These are phyloP conservation scores for Macadamia tetraphylla DNA, from an alignment of 164 flowering plant genomes.

Conservation along the genomic window DNA sequence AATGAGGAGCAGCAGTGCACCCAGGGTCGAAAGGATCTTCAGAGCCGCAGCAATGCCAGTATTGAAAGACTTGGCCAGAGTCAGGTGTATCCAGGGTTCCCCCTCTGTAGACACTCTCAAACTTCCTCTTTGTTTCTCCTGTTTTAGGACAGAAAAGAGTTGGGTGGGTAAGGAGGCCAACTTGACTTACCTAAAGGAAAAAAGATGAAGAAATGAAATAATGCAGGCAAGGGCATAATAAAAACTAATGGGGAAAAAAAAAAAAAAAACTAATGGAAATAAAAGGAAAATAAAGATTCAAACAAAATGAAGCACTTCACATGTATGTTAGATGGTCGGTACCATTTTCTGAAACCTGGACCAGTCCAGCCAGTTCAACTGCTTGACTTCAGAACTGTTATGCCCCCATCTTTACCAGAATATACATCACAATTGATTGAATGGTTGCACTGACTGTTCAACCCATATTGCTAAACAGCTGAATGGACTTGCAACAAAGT, in stretches of 20 bases:
- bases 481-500: too few species aligned
- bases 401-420: too few species aligned
- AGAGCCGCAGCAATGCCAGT: conserved; percentile 98
- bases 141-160: not conserved
- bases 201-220: not conserved
- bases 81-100: conserved; percentile 86
- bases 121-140: conserved; percentile 96
- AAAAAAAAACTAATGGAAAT: too few species aligned
- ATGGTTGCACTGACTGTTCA: too few species aligned
- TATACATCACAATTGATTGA: too few species aligned
- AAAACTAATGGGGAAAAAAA: too few species aligned
- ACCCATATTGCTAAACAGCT: too few species aligned
- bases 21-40: conserved; percentile 95
- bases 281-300: not conserved
- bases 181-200: not conserved
- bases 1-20: conserved; percentile 87
- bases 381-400: too few species aligned
- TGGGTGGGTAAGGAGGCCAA: not conserved
- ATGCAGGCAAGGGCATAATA: not conserved
- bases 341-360: too few species aligned
- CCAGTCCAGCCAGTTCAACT: too few species aligned
- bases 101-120: conserved; percentile 82
- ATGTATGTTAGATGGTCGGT: not conserved
- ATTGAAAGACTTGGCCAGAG: conserved; percentile 69
- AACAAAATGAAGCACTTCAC: not conserved